Evolutionary conservation across 1,284 basidiomycete genomes (phyloP), one percentile per base, ranked within the genome.

Genomic region (Moesziomyces parantarcticus): DNA sequence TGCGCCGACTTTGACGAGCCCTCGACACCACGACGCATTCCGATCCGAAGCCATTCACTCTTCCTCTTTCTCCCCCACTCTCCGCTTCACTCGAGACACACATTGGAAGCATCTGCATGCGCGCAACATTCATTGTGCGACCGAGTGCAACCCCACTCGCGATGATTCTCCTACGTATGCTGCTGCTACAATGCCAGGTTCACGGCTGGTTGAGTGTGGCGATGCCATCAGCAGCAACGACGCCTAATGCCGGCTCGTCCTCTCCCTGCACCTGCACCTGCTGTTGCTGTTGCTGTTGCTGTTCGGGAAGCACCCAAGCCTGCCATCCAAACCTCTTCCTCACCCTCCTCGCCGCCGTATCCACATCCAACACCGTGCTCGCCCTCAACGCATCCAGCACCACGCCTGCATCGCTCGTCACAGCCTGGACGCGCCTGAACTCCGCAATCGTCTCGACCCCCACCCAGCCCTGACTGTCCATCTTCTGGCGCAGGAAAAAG

Each of bases 401-500:
- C 49, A 64, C 43, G 3, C 20, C 47, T 11, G 60, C 7, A 51
- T 74, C 67, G 4, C n/a, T 11, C 44, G 65, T 74, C 11, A 78
- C 66, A 13, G 18, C 36, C 25, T 59, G 57, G 0, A 83, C 73
- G 7, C 78, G 55, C 40, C 79, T 82, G 58, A 83, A 83, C 20
- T 52, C 57, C 0, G 75, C 64, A 1, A 83, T 49, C 2, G 74
- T 58, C 0, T 44, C 49, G n/a, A 83, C 57, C 20, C 72, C 61
- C 0, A 82, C 80, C 67, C 68, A 83, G 1, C 82, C 82, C 1
- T 77, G 18, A 0, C 36, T 11, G 51, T 82, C 76, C 82, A 83
- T 83, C 42, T 67, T 66, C 42, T 68, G 54, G 2, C 82, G 67
- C 11, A 83, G 58, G 51, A 73, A 83, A 39, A 79, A 76, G 49